Evolutionary conservation across 1,139 yeast genomes (phyloP).

Genomic region (Blastobotrys niveus): DNA sequence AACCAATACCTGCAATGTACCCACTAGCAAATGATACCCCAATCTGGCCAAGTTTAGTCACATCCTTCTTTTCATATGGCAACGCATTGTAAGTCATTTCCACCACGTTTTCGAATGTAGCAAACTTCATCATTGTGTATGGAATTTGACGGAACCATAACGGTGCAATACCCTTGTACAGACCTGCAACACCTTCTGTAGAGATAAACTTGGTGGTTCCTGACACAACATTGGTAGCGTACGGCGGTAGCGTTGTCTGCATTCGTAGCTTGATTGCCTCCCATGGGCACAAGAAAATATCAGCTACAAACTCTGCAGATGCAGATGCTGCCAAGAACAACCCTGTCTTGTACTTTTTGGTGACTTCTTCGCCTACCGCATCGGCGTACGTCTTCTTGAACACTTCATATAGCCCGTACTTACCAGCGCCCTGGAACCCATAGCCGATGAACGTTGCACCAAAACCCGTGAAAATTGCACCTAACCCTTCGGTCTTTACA

Average conservation of each 20-base stretch:
- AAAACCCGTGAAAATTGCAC: constrained; percentile 74
- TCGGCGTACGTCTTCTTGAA: constrained; percentile 75
- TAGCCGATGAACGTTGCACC: constrained; percentile 91
- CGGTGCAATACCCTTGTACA: constrained; percentile 84
- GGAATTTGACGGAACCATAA: constrained; percentile 95
- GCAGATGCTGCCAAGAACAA: constrained; percentile 82
- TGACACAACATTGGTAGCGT: constrained; percentile 53
- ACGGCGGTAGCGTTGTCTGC: constrained; percentile 88
- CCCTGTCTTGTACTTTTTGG: constrained; percentile 64
- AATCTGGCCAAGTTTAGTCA: constrained; percentile 64
- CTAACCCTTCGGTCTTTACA: constrained; percentile 61
- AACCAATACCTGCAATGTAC: constrained; percentile 91
- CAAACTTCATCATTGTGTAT: constrained; percentile 93
- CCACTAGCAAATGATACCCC: constrained; percentile 93
- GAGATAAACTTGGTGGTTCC: constrained; percentile 64
- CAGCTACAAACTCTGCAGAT: constrained; percentile 88
- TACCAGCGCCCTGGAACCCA: constrained; percentile 92
- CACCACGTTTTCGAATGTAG: constrained; percentile 85
- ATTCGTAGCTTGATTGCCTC: constrained; percentile 91
- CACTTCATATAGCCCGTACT: constrained; percentile 87
- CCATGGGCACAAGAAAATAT: constrained; percentile 80
- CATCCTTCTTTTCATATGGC: constrained; percentile 40
- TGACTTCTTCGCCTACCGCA: constrained; percentile 57
- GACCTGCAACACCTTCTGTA: constrained; percentile 62
- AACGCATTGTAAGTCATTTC: constrained; percentile 31